Percentiles rank a stretch among this genome's conserved stretches.
Conservation (phyloP, 176 grass and related monocot genomes). For the bread wheat (Triticum aestivum) region DNA sequence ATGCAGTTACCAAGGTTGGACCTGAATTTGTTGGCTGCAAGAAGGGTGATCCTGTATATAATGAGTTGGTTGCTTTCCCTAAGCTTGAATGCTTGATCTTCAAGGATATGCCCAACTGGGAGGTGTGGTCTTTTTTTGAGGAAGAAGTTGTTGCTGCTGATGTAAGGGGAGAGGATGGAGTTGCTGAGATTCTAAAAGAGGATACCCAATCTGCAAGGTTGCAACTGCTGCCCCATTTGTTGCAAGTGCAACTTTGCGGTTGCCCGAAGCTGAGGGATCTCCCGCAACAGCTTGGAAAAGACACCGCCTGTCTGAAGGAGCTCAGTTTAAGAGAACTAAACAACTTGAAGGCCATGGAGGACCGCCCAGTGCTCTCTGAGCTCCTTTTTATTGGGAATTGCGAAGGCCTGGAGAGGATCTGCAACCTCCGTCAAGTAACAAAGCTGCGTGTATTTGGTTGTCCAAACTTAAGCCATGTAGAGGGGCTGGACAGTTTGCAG, state of each 20-base stretch:
- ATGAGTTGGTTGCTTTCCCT: too few species aligned
- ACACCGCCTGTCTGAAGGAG: background rate
- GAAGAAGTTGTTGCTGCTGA: background rate
- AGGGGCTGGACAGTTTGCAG: background rate
- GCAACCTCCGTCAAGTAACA: conserved; percentile 6
- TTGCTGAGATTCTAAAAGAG: background rate
- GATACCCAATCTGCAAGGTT: background rate
- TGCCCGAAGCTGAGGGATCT: conserved; percentile 37
- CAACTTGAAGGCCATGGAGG: background rate
- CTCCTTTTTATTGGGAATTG: background rate
- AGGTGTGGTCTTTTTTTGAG: background rate
- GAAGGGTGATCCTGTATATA: too few species aligned
- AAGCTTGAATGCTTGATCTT: too few species aligned
- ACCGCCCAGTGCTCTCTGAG: background rate
- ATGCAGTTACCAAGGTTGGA: too few species aligned
- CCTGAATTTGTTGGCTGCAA: too few species aligned
- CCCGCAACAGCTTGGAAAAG: background rate
- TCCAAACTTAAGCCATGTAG: conserved; percentile 1
- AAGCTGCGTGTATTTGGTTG: background rate
- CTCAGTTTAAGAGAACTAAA: background rate
- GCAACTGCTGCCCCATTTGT: background rate
- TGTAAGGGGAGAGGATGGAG: background rate
- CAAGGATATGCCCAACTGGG: too few species aligned
- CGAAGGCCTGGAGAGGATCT: background rate
- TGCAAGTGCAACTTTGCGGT: accelerated